Evolutionary conservation across 2,329 filamentous ascomycete species (phyloP).

Genomic region (Dendryphion nanum): DNA sequence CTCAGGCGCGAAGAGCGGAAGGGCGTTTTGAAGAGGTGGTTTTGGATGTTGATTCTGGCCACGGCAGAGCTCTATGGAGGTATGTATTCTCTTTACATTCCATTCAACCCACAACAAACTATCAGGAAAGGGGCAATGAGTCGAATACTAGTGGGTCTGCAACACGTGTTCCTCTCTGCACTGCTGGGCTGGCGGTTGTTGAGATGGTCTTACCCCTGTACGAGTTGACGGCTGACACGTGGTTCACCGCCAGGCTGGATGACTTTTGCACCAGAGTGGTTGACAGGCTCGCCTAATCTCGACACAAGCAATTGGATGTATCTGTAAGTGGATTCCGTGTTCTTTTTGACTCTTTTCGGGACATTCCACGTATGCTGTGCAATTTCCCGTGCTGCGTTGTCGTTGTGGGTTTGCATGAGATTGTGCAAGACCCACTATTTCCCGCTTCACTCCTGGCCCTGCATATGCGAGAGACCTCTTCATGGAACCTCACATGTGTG

Average conservation of each 20-base stretch:
- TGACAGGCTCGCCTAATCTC: constrained; percentile 57
- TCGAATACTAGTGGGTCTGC: too few species aligned
- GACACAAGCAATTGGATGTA: constrained; percentile 62
- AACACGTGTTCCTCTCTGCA: too few species aligned
- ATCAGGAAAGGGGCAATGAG: too few species aligned
- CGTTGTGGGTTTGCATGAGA: neutral
- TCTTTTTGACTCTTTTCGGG: neutral
- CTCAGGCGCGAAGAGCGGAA: constrained; percentile 42
- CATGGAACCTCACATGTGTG: neutral
- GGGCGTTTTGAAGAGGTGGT: constrained; percentile 43
- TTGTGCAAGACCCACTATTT: neutral
- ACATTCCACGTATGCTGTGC: neutral
- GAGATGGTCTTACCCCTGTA: constrained; percentile 7
- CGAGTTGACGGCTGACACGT: constrained; percentile 37
- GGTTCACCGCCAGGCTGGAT: constrained; percentile 52
- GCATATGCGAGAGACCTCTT: neutral
- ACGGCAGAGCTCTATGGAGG: constrained; percentile 65
- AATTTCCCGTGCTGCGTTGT: neutral
- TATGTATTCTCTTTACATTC: too few species aligned
- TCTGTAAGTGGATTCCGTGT: constrained; percentile 38
- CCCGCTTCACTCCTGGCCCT: neutral
- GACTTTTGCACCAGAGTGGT: constrained; percentile 66
- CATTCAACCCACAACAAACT: too few species aligned
- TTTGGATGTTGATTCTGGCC: constrained; percentile 58
- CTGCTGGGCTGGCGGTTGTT: too few species aligned